Conservation (phyloP, 306 rosid genomes). For the Medicago ruthenica region DNA sequence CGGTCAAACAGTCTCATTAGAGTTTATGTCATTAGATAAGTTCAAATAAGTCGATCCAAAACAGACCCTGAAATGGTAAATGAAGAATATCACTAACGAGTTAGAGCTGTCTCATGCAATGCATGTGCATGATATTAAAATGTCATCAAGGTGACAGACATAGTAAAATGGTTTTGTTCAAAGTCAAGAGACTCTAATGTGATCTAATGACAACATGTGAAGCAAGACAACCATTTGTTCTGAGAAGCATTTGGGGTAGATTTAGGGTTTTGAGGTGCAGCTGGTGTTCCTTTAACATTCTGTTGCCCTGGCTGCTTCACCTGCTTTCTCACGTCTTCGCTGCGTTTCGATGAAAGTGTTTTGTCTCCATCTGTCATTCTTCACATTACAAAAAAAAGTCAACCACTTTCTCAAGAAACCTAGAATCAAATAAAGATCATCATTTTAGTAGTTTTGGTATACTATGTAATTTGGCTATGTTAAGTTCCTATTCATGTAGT, state of each 20-base stretch:
- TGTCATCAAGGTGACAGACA: conserved; percentile 21
- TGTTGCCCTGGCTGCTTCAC: conserved; percentile 19
- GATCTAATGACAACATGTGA: conserved; percentile 56
- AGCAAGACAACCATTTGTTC: conserved; percentile 63
- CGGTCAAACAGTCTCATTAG: no score
- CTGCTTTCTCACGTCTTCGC: conserved; percentile 37
- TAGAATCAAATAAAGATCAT: background rate
- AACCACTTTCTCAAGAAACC: conserved; percentile 33
- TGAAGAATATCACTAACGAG: conserved; percentile 5
- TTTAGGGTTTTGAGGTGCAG: conserved; percentile 38
- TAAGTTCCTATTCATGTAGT: no score
- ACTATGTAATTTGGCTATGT: no score
- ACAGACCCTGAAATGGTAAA: background rate
- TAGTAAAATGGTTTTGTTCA: conserved; percentile 17
- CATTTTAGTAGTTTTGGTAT: background rate
- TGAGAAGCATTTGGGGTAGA: conserved; percentile 1
- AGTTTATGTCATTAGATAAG: no score
- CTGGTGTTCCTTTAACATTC: conserved; percentile 38
- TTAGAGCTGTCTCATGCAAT: background rate
- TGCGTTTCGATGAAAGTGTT: conserved; percentile 42
- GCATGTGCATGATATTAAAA: conserved; percentile 9
- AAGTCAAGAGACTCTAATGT: conserved; percentile 13
- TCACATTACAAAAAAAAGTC: conserved; percentile 45
- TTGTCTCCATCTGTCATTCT: conserved; percentile 59
- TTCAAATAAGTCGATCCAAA: no score